Evolutionary conservation across 495 filamentous ascomycete species (phyloP).

Genomic region (Lindgomyces ingoldianus): DNA sequence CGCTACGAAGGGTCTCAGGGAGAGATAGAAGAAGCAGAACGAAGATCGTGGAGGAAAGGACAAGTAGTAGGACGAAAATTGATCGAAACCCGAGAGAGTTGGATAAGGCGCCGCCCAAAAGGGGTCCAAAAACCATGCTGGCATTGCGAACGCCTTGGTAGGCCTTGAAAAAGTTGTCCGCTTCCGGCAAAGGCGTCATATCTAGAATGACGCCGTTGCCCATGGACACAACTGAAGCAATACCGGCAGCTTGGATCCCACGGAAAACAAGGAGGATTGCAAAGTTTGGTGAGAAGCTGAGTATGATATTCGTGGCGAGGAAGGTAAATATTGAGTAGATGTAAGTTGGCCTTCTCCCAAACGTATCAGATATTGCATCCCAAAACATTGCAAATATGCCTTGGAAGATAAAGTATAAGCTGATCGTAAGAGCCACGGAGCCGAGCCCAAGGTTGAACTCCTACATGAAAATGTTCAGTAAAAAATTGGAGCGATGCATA

Average conservation of each 20-base stretch:
- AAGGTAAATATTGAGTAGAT: conserved; percentile 50
- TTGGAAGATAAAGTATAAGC: conserved; percentile 50
- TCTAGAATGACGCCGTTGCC: conserved; percentile 35
- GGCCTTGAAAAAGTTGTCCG: conserved; percentile 3
- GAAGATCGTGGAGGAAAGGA: background rate
- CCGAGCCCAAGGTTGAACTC: conserved; percentile 7
- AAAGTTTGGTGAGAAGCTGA: conserved; percentile 20
- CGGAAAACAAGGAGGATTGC: conserved; percentile 24
- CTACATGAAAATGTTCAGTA: too few relatives aligned
- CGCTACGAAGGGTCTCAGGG: conserved; percentile 25
- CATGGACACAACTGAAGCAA: conserved; percentile 40
- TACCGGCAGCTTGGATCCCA: conserved; percentile 21
- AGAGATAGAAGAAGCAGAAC: conserved; percentile 14
- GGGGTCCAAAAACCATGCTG: background rate
- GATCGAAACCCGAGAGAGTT: conserved; percentile 9
- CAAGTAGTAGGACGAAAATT: conserved; percentile 20
- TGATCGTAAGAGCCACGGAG: conserved; percentile 5
- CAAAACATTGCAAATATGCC: conserved; percentile 51
- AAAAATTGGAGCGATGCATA: too few relatives aligned
- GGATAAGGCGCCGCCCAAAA: conserved; percentile 9
- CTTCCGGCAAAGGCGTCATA: background rate
- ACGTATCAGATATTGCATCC: conserved; percentile 50
- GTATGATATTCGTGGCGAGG: conserved; percentile 33
- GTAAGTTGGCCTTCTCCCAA: conserved; percentile 49
- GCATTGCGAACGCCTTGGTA: conserved; percentile 17